Evolutionary conservation across 352 stramenopile species (phyloP), one percentile per base, ranked within the genome.

Genomic region (Lagenidium sp.): DNA sequence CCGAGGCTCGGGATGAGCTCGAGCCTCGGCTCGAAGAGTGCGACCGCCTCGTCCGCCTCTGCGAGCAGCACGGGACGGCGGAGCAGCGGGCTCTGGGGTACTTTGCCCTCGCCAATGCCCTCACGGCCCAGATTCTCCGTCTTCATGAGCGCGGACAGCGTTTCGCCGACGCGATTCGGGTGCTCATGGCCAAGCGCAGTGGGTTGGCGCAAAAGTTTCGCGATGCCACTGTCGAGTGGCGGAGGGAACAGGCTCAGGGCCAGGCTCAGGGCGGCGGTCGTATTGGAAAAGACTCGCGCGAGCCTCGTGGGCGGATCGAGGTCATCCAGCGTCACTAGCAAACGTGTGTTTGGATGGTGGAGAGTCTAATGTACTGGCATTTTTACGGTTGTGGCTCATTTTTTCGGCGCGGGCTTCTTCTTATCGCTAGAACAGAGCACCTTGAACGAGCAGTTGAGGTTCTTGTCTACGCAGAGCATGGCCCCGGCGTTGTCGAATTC

Each of bases 401-500:
- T 59, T 37, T 53, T 50, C 8, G 29, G 23, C 1, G 40, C 23
- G 6, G 32, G 20, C 32, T 78, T 83, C 42, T 78, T 77, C 43
- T 85, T 88, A 52, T 88, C 75, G 51, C 50, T 65, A 25, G 75
- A 91, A 34, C 66, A 79, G 19, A 91, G 62, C 36, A 93, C 73
- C 61, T 91, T 91, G 57, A 94, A 94, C 23, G 57, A 84, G 54
- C 79, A 91, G 20, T 53, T 60, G 42, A 94, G 69, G 21, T 41
- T 67, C 44, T 85, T 73, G 58, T 88, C 76, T 5, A 91, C 76
- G 23, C 75, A 65, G 12, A 94, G 55, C 57, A 94, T 93, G 0
- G 75, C 77, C 22, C 96, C 96, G n/a, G 96, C 95, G 60, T 99
- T 99, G 66, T 99, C 97, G 63, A 99, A 99, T 75, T 99, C 96